Base-by-base conservation (phyloP, 495 filamentous ascomycete genomes). In the Aspergillus hancockii region DNA sequence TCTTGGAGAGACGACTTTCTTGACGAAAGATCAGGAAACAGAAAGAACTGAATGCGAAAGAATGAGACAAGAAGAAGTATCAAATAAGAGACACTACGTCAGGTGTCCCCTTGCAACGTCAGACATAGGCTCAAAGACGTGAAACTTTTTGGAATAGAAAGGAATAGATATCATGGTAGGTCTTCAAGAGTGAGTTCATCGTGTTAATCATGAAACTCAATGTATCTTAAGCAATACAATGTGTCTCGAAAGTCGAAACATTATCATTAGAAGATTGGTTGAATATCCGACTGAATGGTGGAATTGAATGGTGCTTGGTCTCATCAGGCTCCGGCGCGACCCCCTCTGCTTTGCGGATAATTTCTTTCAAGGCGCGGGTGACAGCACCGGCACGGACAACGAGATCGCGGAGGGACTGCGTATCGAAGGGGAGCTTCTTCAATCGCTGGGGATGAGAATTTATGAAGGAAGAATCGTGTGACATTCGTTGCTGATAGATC, bases 401-500 rank as follows among this genome's bases (percentile, higher is more conserved):
- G 49, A 97, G 79, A 69, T 93, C 90, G 59, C 88, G 86, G 21
- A 97, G 84, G 57, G 90, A 95, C 32, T 88, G 91, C 10, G 92
- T 96, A 67, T 96, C 92, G 63, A 97, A 97, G 14, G 90, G 90
- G 32, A 96, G 85, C 70, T 95, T 95, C 60, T 88, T 88, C 45
- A 84, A 74, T 12, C 85, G 72, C 18, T 81, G 71, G 47, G 75
- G 71, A 9, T 76, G 65, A 19, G 77, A 63, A 18, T 79, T 68
- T 32, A 71, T 52, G 40, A 80, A 59, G 46, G 73, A 70, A 13
- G 81, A 79, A 64, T 83, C 78, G 9, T 81, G 74, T 3, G 78
- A 70, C 18, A 76, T 78, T 32, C 81, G 83, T 64, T 86, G 83
- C 60, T 89, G 83, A 71, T 92, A 87, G 72, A 97, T 88, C 30